Evolutionary conservation across 1,284 basidiomycete genomes (phyloP), one percentile per base, ranked within the genome.

Genomic region (Apiotrichum laibachii): DNA sequence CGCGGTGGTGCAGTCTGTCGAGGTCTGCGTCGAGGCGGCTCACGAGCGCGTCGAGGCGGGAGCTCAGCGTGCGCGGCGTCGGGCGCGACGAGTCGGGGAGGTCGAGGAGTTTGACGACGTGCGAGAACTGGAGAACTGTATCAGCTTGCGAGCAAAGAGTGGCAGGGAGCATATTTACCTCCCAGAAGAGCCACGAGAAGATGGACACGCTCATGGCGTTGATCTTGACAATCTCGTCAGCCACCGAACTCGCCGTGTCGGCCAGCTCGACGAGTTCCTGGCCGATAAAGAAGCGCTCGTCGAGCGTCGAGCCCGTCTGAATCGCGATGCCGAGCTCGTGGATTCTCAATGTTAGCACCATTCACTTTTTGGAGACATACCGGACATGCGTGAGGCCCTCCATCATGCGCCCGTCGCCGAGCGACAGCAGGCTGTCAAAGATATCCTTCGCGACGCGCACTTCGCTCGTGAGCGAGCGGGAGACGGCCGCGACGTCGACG

Each of bases 111-210:
- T 68, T 61, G 1, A 68, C 67, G 11, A 76, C 60, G n/a, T 64
- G 62, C 8, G 57, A 42, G 56, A 75, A 76, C 69, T 72, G 56
- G n/a, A n/a, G n/a, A n/a, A n/a, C n/a, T n/a, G n/a, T n/a, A n/a
- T n/a, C n/a, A n/a, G n/a, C n/a, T n/a, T n/a, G n/a, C n/a, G n/a
- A n/a, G n/a, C n/a, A n/a, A n/a, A n/a, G n/a, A n/a, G n/a, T n/a
- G n/a, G n/a, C n/a, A n/a, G n/a, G n/a, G n/a, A n/a, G n/a, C n/a
- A n/a, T n/a, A 57, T 71, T 61, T 49, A 72, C 72, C 65, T 77
- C 72, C 70, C 70, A 73, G 57, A 74, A 70, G 4, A 77, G 66
- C 72, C 73, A 75, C 19, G 66, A 67, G 55, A 77, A 77, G 3
- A 70, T 66, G 55, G 67, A 72, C 21, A 75, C 71, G 43, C 68